Evolutionary conservation across 805 yeast genomes (phyloP), one percentile per base, ranked within the genome.

Genomic region (Starmerella bombi): DNA sequence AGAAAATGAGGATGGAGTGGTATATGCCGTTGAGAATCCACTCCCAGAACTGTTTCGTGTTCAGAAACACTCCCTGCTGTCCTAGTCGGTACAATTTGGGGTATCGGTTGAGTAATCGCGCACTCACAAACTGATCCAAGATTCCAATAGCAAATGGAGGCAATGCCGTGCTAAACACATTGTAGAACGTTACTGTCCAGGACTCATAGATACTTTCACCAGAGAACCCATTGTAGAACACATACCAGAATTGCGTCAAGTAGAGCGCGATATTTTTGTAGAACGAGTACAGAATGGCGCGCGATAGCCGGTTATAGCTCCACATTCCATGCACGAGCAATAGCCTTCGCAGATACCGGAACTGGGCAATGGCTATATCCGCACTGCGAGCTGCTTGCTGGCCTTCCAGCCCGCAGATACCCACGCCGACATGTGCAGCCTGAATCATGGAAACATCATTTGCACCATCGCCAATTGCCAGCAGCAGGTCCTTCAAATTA

Each of bases 381-480:
- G 99, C 97, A 59, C 93, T 79, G 59, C 99, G 72, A 0, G 98
- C 96, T 9, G 98, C 98, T 62, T 91, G 99, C 84, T 91, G 64
- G 1, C 98, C 98, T 61, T 91, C 98, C 51, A 80, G 81, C 28
- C 98, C 99, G 1, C 97, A 86, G 39, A 91, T 91, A 22, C 98
- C 98, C 47, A 91, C 74, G 22, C 99, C 99, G 41, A 91, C 84
- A 60, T 91, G 97, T 0, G 99, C 99, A 55, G 93, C 80, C 63
- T 91, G 96, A 46, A 91, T 91, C 99, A 91, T 91, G 1, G 99
- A 97, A 57, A 91, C 86, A 60, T 91, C 99, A 57, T 91, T 91
- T 2, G 99, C 99, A 49, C 99, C 99, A 62, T 91, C 99, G 6
- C 99, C 99, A 56, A 91, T 80, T 1, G 98, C 97, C 44, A 91